A percentile compares a stretch with the other conserved stretches of the same genome.
These are phyloP conservation scores for Gillenia trifoliata DNA, from an alignment of 306 rosid genomes.

Conservation along the genomic window DNA sequence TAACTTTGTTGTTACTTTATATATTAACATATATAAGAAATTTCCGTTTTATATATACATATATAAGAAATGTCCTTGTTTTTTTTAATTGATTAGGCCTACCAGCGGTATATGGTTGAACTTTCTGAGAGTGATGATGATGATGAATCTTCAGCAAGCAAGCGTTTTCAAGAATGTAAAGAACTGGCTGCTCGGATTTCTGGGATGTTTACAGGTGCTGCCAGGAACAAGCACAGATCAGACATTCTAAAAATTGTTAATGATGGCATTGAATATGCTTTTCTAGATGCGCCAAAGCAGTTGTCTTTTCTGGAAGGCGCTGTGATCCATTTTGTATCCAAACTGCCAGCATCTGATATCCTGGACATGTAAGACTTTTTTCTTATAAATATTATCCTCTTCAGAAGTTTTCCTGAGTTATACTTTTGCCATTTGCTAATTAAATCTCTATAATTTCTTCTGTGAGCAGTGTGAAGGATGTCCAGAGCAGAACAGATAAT, in stretches of 20 bases:
- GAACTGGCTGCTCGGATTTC: constrained; percentile 81
- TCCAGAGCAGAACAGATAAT: constrained; percentile 62
- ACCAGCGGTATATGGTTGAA: constrained; percentile 47
- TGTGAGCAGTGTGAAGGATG: constrained; percentile 59
- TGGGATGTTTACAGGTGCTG: constrained; percentile 74
- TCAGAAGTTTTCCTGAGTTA: constrained; percentile 10
- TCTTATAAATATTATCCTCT: constrained; percentile 18
- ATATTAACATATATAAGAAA: neutral
- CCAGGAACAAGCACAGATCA: constrained; percentile 65
- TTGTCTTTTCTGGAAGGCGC: constrained; percentile 74
- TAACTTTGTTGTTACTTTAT: neutral
- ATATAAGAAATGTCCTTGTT: neutral
- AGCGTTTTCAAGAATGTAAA: constrained; percentile 62
- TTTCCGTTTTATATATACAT: too few relatives aligned
- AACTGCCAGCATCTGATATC: constrained; percentile 72
- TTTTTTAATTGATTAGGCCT: constrained; percentile 45
- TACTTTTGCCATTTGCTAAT: constrained; percentile 4
- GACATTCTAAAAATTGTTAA: constrained; percentile 71
- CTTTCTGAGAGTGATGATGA: constrained; percentile 23
- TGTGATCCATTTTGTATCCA: constrained; percentile 66
- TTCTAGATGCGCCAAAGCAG: constrained; percentile 70
- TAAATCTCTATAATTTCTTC: constrained; percentile 16
- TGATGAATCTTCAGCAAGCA: constrained; percentile 43
- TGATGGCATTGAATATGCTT: constrained; percentile 82
- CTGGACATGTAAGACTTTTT: constrained; percentile 58